Evolutionary conservation across 208 protist genomes (phyloP).

Genomic region (Wallacemonas sp.): DNA sequence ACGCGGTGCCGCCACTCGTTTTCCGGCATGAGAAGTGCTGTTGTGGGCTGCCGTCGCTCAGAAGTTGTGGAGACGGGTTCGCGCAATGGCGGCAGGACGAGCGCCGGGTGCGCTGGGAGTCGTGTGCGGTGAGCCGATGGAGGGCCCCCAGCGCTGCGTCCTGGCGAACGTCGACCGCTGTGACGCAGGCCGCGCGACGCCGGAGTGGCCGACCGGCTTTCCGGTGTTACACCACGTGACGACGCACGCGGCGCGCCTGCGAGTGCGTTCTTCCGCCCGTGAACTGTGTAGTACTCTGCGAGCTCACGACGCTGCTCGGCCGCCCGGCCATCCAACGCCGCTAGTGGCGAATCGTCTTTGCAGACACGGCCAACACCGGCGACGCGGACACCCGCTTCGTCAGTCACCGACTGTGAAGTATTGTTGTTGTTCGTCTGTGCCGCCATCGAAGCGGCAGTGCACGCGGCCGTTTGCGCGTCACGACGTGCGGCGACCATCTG

Average conservation of each 20-base stretch:
- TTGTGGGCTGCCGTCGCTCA: neutral
- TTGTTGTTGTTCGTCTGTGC: neutral
- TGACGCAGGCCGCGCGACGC: too few species aligned
- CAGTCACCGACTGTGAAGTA: neutral
- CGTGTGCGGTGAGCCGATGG: too few species aligned
- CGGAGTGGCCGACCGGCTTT: too few species aligned
- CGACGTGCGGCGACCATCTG: neutral
- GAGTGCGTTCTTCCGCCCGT: conserved; percentile 2
- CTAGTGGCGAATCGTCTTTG: neutral
- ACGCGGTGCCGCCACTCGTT: neutral
- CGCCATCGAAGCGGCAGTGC: neutral
- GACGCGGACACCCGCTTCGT: neutral
- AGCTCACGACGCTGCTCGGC: neutral
- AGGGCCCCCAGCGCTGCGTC: too few species aligned
- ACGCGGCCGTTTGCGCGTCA: neutral
- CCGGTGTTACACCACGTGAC: too few species aligned
- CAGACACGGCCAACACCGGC: neutral
- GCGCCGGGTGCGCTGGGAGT: neutral
- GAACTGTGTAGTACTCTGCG: conserved; percentile 2
- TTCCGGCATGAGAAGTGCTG: neutral
- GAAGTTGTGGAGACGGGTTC: neutral
- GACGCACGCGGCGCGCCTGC: neutral
- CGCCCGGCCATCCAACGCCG: neutral
- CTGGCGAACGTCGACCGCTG: too few species aligned
- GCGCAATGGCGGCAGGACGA: neutral